Conservation (phyloP, 2,329 filamentous ascomycete species). For the Penicillium sumatraense region DNA sequence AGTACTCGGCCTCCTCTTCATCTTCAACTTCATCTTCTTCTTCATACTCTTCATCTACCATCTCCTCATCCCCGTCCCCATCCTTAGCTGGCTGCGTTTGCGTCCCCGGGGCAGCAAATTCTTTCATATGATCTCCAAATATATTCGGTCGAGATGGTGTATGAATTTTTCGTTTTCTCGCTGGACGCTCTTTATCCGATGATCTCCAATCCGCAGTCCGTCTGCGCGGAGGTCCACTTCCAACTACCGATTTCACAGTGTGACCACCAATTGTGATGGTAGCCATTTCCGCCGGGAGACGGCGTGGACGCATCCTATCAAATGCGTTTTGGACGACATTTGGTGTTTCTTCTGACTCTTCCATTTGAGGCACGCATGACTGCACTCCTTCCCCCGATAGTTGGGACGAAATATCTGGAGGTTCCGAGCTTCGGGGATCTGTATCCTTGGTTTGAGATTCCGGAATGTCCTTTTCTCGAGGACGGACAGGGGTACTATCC, state of each 20-base stretch:
- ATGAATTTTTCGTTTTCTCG: conserved; percentile 47
- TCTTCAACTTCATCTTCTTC: conserved; percentile 32
- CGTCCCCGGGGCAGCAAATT: conserved; percentile 62
- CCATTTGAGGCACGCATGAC: conserved; percentile 6
- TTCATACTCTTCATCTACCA: conserved; percentile 30
- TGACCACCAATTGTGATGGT: conserved; percentile 75
- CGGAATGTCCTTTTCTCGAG: background rate
- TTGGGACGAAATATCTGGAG: conserved; percentile 20
- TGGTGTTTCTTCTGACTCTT: conserved; percentile 35
- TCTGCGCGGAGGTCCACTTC: conserved; percentile 53
- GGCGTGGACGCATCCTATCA: conserved; percentile 67
- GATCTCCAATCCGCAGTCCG: conserved; percentile 34
- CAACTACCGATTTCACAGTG: conserved; percentile 69
- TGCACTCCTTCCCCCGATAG: conserved; percentile 5
- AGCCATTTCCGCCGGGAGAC: conserved; percentile 66
- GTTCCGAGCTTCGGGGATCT: conserved; percentile 7
- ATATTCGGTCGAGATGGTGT: conserved; percentile 43
- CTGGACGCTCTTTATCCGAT: conserved; percentile 23
- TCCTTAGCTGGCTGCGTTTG: conserved; percentile 33
- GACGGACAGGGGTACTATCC: conserved; percentile 6
- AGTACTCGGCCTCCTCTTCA: conserved; percentile 19
- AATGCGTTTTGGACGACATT: conserved; percentile 64
- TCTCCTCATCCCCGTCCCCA: conserved; percentile 30
- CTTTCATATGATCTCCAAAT: conserved; percentile 53
- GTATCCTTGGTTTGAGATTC: background rate